Evolutionary conservation across 768 basidiomycete species (phyloP), one percentile per base, ranked within the genome.

Genomic region (Lactifluus echinatus): DNA sequence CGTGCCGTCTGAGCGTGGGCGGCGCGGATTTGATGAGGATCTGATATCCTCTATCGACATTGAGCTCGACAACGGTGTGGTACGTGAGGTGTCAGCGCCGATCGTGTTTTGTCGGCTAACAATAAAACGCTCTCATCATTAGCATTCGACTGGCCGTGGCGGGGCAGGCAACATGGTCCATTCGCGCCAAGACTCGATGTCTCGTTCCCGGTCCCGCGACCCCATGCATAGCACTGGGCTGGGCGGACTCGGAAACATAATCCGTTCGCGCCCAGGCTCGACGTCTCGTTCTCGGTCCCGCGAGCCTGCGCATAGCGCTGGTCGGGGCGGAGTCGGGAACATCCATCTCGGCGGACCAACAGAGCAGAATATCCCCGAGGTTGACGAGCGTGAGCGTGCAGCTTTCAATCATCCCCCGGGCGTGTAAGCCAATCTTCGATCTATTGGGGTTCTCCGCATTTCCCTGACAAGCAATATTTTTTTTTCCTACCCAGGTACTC

Each of bases 321-420:
- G 85, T 0, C 76, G 85, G 11, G 84, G 85, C 24, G 85, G 86
- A 2, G 75, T 68, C 0, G 85, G 85, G 2, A 87, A 87, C 62
- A 74, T 85, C 14, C 64, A 67, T 1, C 15, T 65, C 0, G 78
- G 72, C 3, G 66, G 65, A 1, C 56, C 55, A 0, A 42, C 62
- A 5, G 64, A 62, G 8, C 46, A 63, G 4, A 66, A 67, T 8
- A 29, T 56, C 21, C 55, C 67, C 8, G 75, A 76, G 21, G 66
- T 55, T 24, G 65, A 70, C 2, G 77, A 76, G 36, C 66, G 70
- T n/a, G 69, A 70, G 37, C 68, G 75, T 61, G 69, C 65, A 66
- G 42, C 64, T 63, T 66, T 67, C 42, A 34, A 11, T 5, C 55
- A 62, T 5, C 62, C 69, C 26, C 54, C 52, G 1, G 75, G 68